These are phyloP conservation scores for Phytophthora tubulina DNA, from an alignment of 352 stramenopile genomes.

Conservation along the genomic window DNA sequence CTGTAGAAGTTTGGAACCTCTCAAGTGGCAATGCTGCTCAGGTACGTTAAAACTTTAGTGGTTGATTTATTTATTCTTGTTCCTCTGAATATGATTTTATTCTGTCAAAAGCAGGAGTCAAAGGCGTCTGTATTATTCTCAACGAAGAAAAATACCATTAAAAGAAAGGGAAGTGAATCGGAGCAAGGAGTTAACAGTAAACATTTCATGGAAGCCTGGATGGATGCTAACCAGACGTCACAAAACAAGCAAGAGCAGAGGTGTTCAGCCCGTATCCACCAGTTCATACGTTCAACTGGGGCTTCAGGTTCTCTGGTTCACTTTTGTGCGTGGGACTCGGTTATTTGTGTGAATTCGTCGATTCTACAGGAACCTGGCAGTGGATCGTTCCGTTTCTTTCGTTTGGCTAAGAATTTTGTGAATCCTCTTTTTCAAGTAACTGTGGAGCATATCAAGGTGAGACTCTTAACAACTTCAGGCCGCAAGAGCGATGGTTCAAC, in stretches of 20 bases:
- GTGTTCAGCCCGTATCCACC: slow-evolving; percentile 5
- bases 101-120: neutral
- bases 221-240: slow-evolving; percentile 3
- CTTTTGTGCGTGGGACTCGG: slow-evolving; percentile 37
- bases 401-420: slow-evolving; percentile 18
- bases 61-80: too few species aligned
- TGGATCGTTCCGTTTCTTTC: slow-evolving; percentile 40
- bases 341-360: slow-evolving; percentile 36
- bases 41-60: slow-evolving; percentile 7
- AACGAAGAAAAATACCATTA: slow-evolving; percentile 1
- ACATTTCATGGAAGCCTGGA: slow-evolving; percentile 19
- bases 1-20: slow-evolving; percentile 22
- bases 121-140: slow-evolving; percentile 21
- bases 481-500: neutral
- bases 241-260: neutral
- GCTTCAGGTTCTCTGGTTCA: slow-evolving; percentile 9
- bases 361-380: slow-evolving; percentile 33
- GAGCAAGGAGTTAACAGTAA: neutral
- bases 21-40: neutral
- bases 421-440: slow-evolving; percentile 28
- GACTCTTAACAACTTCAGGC: neutral
- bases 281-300: slow-evolving; percentile 21
- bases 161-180: neutral
- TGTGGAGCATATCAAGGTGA: slow-evolving; percentile 6
- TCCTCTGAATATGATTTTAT: too few species aligned